Conservation (phyloP, 1,284 basidiomycete species). For the Ustilago lituana region DNA sequence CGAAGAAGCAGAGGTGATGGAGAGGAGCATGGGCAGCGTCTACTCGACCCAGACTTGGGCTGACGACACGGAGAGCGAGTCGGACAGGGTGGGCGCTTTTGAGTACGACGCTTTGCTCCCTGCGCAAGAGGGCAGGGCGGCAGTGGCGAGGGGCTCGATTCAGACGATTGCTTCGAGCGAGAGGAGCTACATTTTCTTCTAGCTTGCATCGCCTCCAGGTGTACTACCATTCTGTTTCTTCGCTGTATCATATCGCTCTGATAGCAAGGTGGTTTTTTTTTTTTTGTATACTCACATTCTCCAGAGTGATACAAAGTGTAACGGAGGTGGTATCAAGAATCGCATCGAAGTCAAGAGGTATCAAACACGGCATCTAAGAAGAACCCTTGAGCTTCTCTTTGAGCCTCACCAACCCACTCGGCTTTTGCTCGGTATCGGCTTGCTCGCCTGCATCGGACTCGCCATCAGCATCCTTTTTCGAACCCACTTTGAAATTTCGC, state of each 20-base stretch:
- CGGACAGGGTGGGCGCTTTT: constrained; percentile 4
- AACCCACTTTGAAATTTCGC: constrained; percentile 16
- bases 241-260: constrained; percentile 5
- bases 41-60: constrained; percentile 18
- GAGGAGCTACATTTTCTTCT: constrained; percentile 28
- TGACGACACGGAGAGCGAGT: neutral
- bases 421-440: constrained; percentile 20
- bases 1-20: constrained; percentile 5
- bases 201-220: neutral
- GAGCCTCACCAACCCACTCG: constrained; percentile 12
- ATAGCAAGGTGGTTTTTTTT: no score
- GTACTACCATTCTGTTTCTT: neutral
- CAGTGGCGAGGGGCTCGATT: constrained; percentile 4
- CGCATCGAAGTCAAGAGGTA: no score
- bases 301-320: no score
- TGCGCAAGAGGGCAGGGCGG: neutral
- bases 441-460: constrained; percentile 8
- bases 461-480: constrained; percentile 1
- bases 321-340: no score
- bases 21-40: constrained; percentile 7
- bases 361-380: no score
- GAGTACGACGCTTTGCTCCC: constrained; percentile 5
- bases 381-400: constrained; percentile 27
- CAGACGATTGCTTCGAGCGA: constrained; percentile 13
- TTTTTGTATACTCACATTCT: no score